phyloP scores from a whole-genome alignment of 2,329 filamentous ascomycete species.

The Fusarium scirpi region DNA sequence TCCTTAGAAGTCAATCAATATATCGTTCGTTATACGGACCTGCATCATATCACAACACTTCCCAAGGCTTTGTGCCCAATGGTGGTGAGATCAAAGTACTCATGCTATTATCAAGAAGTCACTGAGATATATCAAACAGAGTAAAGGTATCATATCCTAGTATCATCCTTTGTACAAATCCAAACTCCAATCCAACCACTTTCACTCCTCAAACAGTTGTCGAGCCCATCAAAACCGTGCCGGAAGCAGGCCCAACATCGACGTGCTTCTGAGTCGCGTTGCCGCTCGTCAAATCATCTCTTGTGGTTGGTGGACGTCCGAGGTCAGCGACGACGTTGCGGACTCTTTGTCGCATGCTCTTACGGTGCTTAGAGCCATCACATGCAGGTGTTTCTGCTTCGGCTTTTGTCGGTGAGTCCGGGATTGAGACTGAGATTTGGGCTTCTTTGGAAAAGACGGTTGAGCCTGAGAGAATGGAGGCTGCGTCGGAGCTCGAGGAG shows the following conservation, averaged over 20 bases:
- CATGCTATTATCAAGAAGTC: background rate
- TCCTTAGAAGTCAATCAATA: background rate
- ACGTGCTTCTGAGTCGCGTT: conserved; percentile 47
- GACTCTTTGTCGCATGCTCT: conserved; percentile 50
- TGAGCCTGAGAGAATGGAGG: conserved; percentile 49
- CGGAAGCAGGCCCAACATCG: conserved; percentile 46
- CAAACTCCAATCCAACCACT: background rate
- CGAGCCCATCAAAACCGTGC: conserved; percentile 42
- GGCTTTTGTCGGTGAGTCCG: conserved; percentile 22
- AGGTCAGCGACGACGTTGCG: conserved; percentile 52
- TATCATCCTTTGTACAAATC: background rate
- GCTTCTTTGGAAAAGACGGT: conserved; percentile 48
- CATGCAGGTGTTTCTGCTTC: background rate
- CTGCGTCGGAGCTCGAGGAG: conserved; percentile 48
- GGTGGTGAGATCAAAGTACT: background rate
- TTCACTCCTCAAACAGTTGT: conserved; percentile 29
- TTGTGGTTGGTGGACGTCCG: conserved; percentile 49
- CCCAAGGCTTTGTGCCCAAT: background rate
- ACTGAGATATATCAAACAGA: background rate
- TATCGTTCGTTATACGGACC: background rate
- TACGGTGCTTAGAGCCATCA: conserved; percentile 30
- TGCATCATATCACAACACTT: background rate
- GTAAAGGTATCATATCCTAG: background rate
- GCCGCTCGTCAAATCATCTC: conserved; percentile 51
- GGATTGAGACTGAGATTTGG: background rate